Conservation (phyloP, 306 rosid species). For the Neltuma alba region DNA sequence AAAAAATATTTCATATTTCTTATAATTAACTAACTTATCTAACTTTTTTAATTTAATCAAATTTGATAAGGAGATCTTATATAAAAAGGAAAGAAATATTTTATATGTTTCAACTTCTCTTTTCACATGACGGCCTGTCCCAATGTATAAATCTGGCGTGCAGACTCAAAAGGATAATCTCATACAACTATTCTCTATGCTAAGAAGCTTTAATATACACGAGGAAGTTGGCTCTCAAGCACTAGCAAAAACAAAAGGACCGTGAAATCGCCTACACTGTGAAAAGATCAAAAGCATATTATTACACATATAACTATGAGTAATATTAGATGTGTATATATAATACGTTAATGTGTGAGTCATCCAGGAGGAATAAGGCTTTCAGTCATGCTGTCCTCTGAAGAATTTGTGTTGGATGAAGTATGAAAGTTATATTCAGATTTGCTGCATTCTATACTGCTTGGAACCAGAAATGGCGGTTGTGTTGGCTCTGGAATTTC, state of each 20-base stretch:
- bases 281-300: background rate
- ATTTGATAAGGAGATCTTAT: too few species aligned
- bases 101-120: background rate
- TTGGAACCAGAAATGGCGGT: constrained; percentile 34
- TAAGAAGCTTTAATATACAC: background rate
- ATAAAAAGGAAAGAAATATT: too few species aligned
- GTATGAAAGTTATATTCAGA: constrained; percentile 24
- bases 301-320: background rate
- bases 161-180: background rate
- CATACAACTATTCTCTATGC: background rate
- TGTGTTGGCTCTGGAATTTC: constrained; percentile 42
- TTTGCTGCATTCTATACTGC: constrained; percentile 33
- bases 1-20: too few species aligned
- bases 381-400: constrained; percentile 38
- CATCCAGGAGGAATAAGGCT: constrained; percentile 35
- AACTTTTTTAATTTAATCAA: too few species aligned
- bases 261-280: too few species aligned
- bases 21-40: too few species aligned
- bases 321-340: background rate
- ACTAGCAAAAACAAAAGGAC: background rate
- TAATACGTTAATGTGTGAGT: background rate
- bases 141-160: background rate
- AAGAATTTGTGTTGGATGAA: constrained; percentile 34
- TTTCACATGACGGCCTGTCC: background rate
- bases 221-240: background rate